These are phyloP conservation scores for Leccinum pachyderme DNA, from an alignment of 1,284 basidiomycete genomes.

Conservation along the genomic window DNA sequence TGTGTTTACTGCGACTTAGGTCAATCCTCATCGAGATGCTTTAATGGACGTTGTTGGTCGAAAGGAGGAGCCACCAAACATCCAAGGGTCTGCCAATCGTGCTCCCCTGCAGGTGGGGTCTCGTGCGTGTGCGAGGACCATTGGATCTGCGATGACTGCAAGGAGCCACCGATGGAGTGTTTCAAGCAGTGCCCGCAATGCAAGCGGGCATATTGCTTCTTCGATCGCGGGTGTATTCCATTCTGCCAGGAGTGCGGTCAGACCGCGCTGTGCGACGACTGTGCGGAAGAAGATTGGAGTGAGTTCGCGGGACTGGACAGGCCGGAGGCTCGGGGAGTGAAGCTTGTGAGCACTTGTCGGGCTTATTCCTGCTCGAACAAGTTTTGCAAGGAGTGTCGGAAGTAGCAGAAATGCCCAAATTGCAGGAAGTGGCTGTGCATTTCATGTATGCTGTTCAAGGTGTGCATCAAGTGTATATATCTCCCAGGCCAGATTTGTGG, in stretches of 20 bases:
- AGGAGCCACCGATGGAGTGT: neutral
- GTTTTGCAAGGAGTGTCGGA: slow-evolving; percentile 6
- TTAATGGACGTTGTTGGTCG: neutral
- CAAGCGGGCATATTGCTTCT: neutral
- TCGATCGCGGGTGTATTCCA: slow-evolving; percentile 20
- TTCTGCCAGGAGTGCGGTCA: slow-evolving; percentile 9
- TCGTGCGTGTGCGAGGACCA: slow-evolving; percentile 21
- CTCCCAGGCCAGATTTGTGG: too few relatives aligned
- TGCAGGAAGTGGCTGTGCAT: slow-evolving; percentile 16
- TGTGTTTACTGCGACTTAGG: neutral
- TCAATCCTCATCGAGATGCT: neutral
- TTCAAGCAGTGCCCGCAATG: neutral
- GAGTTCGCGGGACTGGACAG: neutral
- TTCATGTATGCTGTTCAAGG: too few relatives aligned
- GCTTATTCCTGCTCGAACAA: slow-evolving; percentile 4
- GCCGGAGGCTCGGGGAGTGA: neutral
- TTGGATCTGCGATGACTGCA: slow-evolving; percentile 28
- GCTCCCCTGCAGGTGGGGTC: slow-evolving; percentile 1
- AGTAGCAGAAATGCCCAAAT: slow-evolving; percentile 11
- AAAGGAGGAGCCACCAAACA: neutral
- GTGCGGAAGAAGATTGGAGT: slow-evolving; percentile 24
- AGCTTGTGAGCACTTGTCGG: slow-evolving; percentile 3
- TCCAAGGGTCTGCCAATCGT: neutral
- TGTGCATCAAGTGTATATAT: too few relatives aligned
- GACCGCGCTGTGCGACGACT: slow-evolving; percentile 7